phyloP scores from a whole-genome alignment of 306 rosid genomes.

The Hippophae rhamnoides region DNA sequence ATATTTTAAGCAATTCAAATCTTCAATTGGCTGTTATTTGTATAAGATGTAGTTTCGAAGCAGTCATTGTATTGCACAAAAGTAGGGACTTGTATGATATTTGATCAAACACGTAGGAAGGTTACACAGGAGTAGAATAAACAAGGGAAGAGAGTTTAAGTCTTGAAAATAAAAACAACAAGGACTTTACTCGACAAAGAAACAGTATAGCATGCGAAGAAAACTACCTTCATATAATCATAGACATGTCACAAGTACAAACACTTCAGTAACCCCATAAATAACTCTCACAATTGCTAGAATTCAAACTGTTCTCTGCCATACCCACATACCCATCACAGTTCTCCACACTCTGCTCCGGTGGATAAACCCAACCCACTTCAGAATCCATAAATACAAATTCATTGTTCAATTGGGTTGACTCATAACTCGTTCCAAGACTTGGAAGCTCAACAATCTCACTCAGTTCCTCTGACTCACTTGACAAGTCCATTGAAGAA shows the following conservation, averaged over 20 bases:
- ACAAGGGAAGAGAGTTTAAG: too few species aligned
- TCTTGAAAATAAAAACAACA: too few species aligned
- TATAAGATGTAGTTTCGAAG: too few species aligned
- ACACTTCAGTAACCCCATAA: constrained; percentile 28
- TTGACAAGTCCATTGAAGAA: constrained; percentile 20
- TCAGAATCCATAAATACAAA: constrained; percentile 49
- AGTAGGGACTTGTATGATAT: neutral
- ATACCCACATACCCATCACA: constrained; percentile 14
- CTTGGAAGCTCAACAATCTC: constrained; percentile 65
- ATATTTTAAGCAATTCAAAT: too few species aligned
- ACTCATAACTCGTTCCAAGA: constrained; percentile 35
- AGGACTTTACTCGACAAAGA: too few species aligned
- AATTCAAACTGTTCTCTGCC: constrained; percentile 13
- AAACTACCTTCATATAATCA: too few species aligned
- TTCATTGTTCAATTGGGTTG: constrained; percentile 29
- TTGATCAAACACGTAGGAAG: too few species aligned
- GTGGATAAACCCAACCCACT: constrained; percentile 52
- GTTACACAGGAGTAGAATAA: too few species aligned
- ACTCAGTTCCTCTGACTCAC: constrained; percentile 50
- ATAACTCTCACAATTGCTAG: constrained; percentile 28
- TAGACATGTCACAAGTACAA: too few species aligned
- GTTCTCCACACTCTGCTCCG: constrained; percentile 39
- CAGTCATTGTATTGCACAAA: too few species aligned
- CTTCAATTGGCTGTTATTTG: too few species aligned
- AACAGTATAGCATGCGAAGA: too few species aligned